Evolutionary conservation across 306 rosid species (phyloP), one percentile per base, ranked within the genome.

Genomic region (Gleditsia sinensis): DNA sequence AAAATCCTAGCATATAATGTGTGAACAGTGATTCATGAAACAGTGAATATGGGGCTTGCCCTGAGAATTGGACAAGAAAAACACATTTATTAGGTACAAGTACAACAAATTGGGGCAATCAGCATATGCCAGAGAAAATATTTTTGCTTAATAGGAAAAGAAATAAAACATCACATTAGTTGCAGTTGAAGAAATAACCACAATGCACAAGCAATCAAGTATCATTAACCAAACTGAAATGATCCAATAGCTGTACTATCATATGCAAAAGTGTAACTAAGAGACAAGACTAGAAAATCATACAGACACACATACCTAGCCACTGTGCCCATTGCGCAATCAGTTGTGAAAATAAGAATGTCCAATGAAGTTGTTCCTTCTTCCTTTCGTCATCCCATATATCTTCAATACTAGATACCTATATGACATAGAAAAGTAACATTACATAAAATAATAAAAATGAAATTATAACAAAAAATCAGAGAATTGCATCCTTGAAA

Each of bases 251-350:
- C 42, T 39, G 40, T 19, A 48, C 28, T 32, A 50, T 21, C 56
- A 67, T n/a, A n/a, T 23, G 30, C 62, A 67, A 25, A 54, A 46
- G 33, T 48, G 20, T 17, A 67, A 0, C 28, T 21, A 11, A 27
- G 43, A 40, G 61, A 25, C 8, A 65, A 80, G 67, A 63, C 33
- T 78, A 60, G 75, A 67, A 77, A 80, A 64, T 24, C 62, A 11
- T 51, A 69, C 56, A 34, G 14, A 61, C 12, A 65, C 57, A 61
- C 24, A 61, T 82, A 94, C 99, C 99, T 72, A 94, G 80, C 99
- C 96, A 94, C 53, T 88, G 95, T 10, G 95, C 93, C 99, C 99
- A 94, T 82, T 90, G 93, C 3, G 89, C 90, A 72, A 94, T 87
- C 77, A 92, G 82, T 74, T 87, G 90, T 37, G 99, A 90, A 76